These are phyloP conservation scores for Aspergillus ostianus DNA, from an alignment of 495 filamentous ascomycete genomes.

Conservation along the genomic window DNA sequence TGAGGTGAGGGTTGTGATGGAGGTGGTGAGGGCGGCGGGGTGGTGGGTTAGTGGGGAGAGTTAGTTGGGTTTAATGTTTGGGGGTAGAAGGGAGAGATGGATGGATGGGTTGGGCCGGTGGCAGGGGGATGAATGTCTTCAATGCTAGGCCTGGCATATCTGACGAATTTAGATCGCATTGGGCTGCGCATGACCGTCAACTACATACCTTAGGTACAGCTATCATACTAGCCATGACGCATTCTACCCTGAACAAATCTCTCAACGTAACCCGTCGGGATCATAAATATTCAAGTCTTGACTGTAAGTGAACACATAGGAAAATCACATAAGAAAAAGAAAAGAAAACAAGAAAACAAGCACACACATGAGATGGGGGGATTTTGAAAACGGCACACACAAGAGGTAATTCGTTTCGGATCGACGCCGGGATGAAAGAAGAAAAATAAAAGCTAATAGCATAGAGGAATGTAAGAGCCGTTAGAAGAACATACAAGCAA, in stretches of 20 bases:
- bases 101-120: neutral
- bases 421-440: constrained; percentile 40
- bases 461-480: constrained; percentile 42
- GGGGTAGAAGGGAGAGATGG: constrained; percentile 3
- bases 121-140: no score
- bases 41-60: constrained; percentile 60
- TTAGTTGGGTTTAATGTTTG: constrained; percentile 10
- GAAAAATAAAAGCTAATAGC: constrained; percentile 47
- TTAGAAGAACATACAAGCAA: constrained; percentile 41
- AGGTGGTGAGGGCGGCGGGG: constrained; percentile 68
- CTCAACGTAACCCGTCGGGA: constrained; percentile 5
- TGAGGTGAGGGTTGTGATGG: constrained; percentile 62
- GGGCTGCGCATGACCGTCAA: no score
- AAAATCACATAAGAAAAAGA: constrained; percentile 5
- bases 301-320: constrained; percentile 10
- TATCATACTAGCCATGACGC: no score
- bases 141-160: no score
- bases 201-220: no score
- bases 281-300: constrained; percentile 13
- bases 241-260: no score
- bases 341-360: constrained; percentile 18
- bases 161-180: no score
- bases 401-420: constrained; percentile 25
- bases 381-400: constrained; percentile 18
- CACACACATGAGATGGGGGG: constrained; percentile 7